A percentile compares a stretch with the other conserved stretches of the same genome.
These are phyloP conservation scores for Lepiota brunneoincarnata DNA, from an alignment of 768 basidiomycete genomes.

Conservation along the genomic window DNA sequence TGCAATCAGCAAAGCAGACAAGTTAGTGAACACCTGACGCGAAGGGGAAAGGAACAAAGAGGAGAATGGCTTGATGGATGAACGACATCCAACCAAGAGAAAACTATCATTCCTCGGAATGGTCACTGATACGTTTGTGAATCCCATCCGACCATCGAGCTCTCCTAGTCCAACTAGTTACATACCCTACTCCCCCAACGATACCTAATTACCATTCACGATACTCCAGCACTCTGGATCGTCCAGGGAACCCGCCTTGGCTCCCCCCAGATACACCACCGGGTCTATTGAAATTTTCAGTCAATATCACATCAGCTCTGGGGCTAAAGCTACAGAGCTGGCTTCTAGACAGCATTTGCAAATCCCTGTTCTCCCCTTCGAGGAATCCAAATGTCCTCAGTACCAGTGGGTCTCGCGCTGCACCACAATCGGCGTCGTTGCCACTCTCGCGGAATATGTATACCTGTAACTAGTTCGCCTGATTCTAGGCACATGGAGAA, in stretches of 20 bases:
- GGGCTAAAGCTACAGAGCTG: slow-evolving; percentile 23
- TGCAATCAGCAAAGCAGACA: slow-evolving; percentile 1
- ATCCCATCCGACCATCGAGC: slow-evolving; percentile 12
- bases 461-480: slow-evolving; percentile 17
- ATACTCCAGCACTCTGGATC: slow-evolving; percentile 36
- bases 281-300: slow-evolving; percentile 21
- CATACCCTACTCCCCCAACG: slow-evolving; percentile 27
- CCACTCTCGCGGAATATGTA: slow-evolving; percentile 14
- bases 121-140: neutral
- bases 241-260: slow-evolving; percentile 15
- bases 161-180: slow-evolving; percentile 20
- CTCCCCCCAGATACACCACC: slow-evolving; percentile 25
- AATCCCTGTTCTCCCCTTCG: slow-evolving; percentile 37
- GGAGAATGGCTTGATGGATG: slow-evolving; percentile 2
- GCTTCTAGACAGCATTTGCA: slow-evolving; percentile 29
- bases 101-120: too few species aligned
- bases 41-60: slow-evolving; percentile 1
- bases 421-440: slow-evolving; percentile 9
- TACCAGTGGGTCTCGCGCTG: slow-evolving; percentile 14
- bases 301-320: slow-evolving; percentile 27
- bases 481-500: neutral
- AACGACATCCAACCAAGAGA: neutral
- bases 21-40: slow-evolving; percentile 1
- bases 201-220: slow-evolving; percentile 27
- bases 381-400: slow-evolving; percentile 22